Percentiles rank a stretch among this genome's conserved stretches.
These are phyloP conservation scores for Lepidium campestre DNA, from an alignment of 441 rosid genomes.

Conservation along the genomic window DNA sequence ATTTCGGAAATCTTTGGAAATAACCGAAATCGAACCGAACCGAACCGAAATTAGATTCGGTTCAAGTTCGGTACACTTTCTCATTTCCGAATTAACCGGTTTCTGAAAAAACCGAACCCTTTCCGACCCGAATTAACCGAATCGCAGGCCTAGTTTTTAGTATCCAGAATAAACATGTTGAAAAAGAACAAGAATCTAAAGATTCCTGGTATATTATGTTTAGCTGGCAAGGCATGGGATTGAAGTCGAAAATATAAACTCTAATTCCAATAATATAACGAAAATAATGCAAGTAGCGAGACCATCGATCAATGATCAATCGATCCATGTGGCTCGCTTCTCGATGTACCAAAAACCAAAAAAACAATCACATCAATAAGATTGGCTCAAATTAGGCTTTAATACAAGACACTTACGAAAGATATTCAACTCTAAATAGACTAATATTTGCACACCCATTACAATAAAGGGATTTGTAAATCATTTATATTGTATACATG, in stretches of 20 bases:
- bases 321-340: conserved; percentile 8
- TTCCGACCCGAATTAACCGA: no score
- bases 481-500: neutral
- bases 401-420: conserved; percentile 2
- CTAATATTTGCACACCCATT: neutral
- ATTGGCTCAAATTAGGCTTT: conserved; percentile 18
- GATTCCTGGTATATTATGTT: conserved; percentile 26
- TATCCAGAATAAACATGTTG: no score
- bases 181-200: neutral
- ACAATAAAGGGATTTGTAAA: neutral
- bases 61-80: no score
- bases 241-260: conserved; percentile 13
- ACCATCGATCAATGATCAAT: neutral
- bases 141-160: no score
- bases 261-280: neutral
- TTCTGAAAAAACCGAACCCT: no score
- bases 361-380: conserved; percentile 19
- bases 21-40: no score
- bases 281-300: conserved; percentile 10
- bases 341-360: conserved; percentile 8
- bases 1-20: no score
- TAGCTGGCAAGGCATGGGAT: conserved; percentile 23
- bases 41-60: no score
- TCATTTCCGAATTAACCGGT: no score
- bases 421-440: conserved; percentile 1